These are phyloP conservation scores for Triticum turgidum DNA, from an alignment of 176 grass and related monocot species.

Conservation along the genomic window DNA sequence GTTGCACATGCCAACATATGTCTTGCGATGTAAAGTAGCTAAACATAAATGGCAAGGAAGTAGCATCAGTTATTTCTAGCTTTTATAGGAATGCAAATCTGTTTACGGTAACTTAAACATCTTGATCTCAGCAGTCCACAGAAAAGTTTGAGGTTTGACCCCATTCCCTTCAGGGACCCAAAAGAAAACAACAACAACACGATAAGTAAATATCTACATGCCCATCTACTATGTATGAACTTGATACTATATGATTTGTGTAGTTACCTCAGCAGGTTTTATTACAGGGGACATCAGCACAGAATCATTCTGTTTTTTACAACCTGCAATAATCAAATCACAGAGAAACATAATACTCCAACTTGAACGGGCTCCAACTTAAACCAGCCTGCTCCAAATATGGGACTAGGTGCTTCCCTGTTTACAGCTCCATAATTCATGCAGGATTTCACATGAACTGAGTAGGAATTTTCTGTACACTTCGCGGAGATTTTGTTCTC, in stretches of 20 bases:
- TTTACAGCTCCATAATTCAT: neutral
- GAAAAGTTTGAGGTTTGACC: neutral
- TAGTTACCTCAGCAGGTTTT: neutral
- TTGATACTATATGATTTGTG: neutral
- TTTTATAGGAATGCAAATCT: neutral
- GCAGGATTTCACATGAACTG: neutral
- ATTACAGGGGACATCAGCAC: neutral
- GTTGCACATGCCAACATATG: neutral
- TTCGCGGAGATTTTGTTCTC: neutral
- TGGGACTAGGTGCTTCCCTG: neutral
- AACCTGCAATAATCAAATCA: neutral
- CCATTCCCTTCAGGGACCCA: neutral
- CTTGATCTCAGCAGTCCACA: neutral
- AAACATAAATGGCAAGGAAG: neutral
- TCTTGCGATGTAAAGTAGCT: conserved; percentile 16
- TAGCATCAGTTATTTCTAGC: neutral
- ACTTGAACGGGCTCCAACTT: neutral
- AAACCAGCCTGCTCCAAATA: neutral
- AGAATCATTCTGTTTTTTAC: conserved; percentile 11
- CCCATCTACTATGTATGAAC: neutral
- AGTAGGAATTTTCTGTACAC: neutral
- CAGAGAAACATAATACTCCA: neutral
- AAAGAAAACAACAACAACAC: neutral
- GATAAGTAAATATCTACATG: neutral
- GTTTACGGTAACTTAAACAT: neutral